phyloP scores from a whole-genome alignment of 352 stramenopile genomes.

The Pythium sp. region DNA sequence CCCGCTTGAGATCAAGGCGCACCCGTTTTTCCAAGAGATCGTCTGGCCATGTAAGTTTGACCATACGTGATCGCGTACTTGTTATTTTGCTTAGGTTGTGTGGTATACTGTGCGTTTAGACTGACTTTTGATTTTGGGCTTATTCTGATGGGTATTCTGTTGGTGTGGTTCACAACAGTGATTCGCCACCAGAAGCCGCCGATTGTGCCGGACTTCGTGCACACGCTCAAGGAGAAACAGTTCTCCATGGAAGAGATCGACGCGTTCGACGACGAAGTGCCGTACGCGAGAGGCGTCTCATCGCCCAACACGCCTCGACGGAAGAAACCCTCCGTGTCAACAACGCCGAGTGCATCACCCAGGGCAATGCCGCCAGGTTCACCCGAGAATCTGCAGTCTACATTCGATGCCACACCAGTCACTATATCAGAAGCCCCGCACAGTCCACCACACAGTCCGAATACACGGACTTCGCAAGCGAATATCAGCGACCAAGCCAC shows the following conservation, averaged over 20 bases:
- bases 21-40: slow-evolving; percentile 90
- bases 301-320: slow-evolving; percentile 18
- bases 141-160: not conserved
- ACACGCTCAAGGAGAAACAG: slow-evolving; percentile 29
- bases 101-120: no score
- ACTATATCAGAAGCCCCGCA: not conserved
- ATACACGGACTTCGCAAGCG: not conserved
- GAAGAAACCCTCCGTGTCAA: slow-evolving; percentile 2
- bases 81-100: not conserved
- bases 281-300: slow-evolving; percentile 24
- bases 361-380: not conserved
- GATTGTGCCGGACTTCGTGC: slow-evolving; percentile 36
- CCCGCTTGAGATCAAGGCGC: slow-evolving; percentile 88
- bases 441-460: not conserved
- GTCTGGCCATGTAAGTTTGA: slow-evolving; percentile 81
- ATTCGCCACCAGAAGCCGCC: slow-evolving; percentile 47
- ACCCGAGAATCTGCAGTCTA: not conserved
- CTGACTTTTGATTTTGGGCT: not conserved
- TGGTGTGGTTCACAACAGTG: slow-evolving; percentile 19
- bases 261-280: slow-evolving; percentile 42
- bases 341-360: not conserved
- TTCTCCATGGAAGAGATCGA: slow-evolving; percentile 24
- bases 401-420: not conserved
- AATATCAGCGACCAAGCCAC: not conserved
- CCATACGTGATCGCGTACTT: not conserved